These are phyloP conservation scores for Fusarium piperis DNA, from an alignment of 2,329 filamentous ascomycete species.

Conservation along the genomic window DNA sequence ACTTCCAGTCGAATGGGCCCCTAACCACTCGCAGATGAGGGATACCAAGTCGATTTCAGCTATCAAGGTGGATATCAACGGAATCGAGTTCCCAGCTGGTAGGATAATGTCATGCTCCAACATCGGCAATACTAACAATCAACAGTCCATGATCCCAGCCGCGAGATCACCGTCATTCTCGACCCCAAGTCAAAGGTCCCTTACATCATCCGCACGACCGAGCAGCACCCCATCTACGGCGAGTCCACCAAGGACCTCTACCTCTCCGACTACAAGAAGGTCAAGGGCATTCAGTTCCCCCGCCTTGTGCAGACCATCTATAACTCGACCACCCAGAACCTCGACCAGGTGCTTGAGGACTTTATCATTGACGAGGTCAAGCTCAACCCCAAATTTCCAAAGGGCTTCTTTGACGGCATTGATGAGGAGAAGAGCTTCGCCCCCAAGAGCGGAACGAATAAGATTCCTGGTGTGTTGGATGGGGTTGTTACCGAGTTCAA, in stretches of 20 bases:
- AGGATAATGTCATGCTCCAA: background rate
- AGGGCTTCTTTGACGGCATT: background rate
- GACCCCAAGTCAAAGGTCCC: conserved; percentile 1
- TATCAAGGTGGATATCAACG: background rate
- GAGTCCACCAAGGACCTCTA: conserved; percentile 5
- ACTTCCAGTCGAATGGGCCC: background rate
- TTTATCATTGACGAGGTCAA: conserved; percentile 5
- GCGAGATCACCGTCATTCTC: conserved; percentile 6
- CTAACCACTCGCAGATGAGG: background rate
- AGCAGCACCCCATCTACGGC: conserved; percentile 10
- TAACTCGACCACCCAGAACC: background rate
- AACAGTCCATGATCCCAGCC: background rate
- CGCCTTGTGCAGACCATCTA: conserved; percentile 10
- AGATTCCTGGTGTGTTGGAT: background rate
- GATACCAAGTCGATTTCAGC: background rate
- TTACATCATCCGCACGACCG: conserved; percentile 11
- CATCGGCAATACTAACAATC: background rate
- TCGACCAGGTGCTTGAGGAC: conserved; percentile 2
- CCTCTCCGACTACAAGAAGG: conserved; percentile 1
- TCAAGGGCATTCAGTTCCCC: conserved; percentile 8
- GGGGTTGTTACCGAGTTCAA: conserved; percentile 15
- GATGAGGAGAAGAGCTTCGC: background rate
- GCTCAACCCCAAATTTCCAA: background rate
- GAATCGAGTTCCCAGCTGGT: background rate
- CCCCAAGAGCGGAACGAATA: background rate